Evolutionary conservation across 768 basidiomycete genomes (phyloP).

Genomic region (Xerocomus potaroensis): DNA sequence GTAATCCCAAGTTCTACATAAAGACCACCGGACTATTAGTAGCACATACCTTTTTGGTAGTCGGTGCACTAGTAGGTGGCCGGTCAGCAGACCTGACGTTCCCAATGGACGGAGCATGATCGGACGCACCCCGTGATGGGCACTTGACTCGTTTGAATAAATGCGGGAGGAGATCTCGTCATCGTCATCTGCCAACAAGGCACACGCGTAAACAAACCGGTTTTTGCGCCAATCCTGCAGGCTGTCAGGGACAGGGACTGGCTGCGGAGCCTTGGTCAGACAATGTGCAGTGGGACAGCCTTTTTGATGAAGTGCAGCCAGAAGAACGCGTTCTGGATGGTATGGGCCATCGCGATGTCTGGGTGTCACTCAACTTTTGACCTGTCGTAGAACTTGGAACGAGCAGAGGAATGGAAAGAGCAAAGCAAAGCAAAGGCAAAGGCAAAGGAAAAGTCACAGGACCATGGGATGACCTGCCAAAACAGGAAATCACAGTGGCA

Average conservation of each 20-base stretch:
- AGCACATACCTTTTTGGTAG: too few species aligned
- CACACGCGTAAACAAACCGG: slow-evolving; percentile 87
- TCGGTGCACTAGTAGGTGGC: too few species aligned
- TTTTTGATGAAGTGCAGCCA: slow-evolving; percentile 66
- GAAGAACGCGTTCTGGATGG: slow-evolving; percentile 63
- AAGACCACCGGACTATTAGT: too few species aligned
- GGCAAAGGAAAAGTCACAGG: too few species aligned
- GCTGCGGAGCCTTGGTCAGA: slow-evolving; percentile 40
- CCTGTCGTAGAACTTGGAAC: too few species aligned
- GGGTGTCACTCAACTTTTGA: too few species aligned
- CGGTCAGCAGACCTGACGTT: slow-evolving; percentile 52
- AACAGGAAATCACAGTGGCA: background rate
- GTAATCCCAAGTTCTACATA: too few species aligned
- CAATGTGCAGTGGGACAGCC: slow-evolving; percentile 33
- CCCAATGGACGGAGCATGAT: slow-evolving; percentile 47
- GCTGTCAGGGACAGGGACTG: background rate
- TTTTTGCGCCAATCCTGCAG: slow-evolving; percentile 74
- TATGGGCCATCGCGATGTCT: too few species aligned
- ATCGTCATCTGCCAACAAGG: slow-evolving; percentile 61
- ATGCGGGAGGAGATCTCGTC: slow-evolving; percentile 56
- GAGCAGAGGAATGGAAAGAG: too few species aligned
- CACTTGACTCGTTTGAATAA: slow-evolving; percentile 54
- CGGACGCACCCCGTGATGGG: slow-evolving; percentile 66
- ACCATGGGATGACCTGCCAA: background rate
- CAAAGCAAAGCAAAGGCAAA: too few species aligned